Evolutionary conservation across 345 rosid species (phyloP).

Genomic region (Anacardium occidentale): DNA sequence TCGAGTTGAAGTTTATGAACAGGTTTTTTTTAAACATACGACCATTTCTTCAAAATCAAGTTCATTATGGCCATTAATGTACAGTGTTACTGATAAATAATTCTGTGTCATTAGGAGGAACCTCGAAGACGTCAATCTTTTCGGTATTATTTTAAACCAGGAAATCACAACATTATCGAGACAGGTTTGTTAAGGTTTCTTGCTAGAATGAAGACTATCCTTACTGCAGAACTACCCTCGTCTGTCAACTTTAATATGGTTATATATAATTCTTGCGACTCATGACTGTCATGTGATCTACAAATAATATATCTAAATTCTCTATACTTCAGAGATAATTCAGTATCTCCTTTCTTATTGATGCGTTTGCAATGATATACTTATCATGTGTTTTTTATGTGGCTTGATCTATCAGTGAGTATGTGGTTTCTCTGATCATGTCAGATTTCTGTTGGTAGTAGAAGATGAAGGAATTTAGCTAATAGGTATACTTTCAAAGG

Average conservation of each 20-base stretch:
- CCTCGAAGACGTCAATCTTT: slow-evolving; percentile 83
- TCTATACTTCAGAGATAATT: not conserved
- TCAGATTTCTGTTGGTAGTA: not conserved
- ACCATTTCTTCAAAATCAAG: not conserved
- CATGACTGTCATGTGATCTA: not conserved
- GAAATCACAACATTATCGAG: slow-evolving; percentile 82
- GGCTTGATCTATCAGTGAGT: not conserved
- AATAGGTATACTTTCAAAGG: not conserved
- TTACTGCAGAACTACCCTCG: not conserved
- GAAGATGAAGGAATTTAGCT: not conserved
- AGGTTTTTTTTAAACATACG: slow-evolving; percentile 44
- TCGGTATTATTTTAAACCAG: slow-evolving; percentile 84
- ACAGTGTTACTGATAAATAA: slow-evolving; percentile 15
- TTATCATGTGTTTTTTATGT: not conserved
- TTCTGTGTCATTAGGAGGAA: slow-evolving; percentile 59
- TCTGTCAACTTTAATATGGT: not conserved
- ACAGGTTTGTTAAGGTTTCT: slow-evolving; percentile 48
- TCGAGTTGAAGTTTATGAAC: slow-evolving; percentile 89
- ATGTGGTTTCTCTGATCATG: not conserved
- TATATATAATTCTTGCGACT: not conserved
- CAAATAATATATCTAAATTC: not conserved
- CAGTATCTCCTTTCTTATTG: not conserved
- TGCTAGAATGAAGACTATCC: not conserved
- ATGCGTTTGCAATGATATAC: not conserved
- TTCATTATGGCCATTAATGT: slow-evolving; percentile 6